Evolutionary conservation across 768 basidiomycete species (phyloP).

Genomic region (Suillus hirtellus): DNA sequence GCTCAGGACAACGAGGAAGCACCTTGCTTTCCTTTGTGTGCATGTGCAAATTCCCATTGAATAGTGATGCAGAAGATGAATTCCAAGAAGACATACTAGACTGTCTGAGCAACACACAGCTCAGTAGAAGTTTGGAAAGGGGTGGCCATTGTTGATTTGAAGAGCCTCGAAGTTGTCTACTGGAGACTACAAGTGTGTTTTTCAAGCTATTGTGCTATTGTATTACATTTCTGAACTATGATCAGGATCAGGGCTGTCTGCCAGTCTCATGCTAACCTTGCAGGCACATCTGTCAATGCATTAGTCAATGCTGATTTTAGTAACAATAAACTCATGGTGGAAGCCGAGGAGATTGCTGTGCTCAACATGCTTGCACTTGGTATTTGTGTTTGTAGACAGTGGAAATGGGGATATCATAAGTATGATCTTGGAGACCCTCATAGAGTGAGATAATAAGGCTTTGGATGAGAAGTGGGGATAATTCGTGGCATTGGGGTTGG

Average conservation of each 20-base stretch:
- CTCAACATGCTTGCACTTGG: constrained; percentile 74
- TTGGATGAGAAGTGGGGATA: constrained; percentile 93
- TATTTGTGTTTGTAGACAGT: constrained; percentile 73
- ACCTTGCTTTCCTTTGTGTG: constrained; percentile 91
- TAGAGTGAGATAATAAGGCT: constrained; percentile 76
- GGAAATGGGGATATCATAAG: constrained; percentile 91
- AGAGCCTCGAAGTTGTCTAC: constrained; percentile 95
- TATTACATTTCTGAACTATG: neutral
- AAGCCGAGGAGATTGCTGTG: no score
- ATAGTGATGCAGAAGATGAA: constrained; percentile 73
- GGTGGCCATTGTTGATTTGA: constrained; percentile 84
- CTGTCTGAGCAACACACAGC: constrained; percentile 81
- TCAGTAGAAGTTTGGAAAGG: constrained; percentile 90
- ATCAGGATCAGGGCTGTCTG: constrained; percentile 62
- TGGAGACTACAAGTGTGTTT: constrained; percentile 52
- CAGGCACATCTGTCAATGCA: constrained; percentile 97
- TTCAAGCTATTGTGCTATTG: no score
- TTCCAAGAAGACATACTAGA: constrained; percentile 80
- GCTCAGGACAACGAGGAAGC: constrained; percentile 83
- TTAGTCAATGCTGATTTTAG: constrained; percentile 92
- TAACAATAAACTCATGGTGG: no score
- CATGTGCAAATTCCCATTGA: constrained; percentile 88
- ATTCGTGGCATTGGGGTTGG: constrained; percentile 86
- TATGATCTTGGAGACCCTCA: constrained; percentile 85
- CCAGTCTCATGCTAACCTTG: constrained; percentile 86